Percentiles rank a stretch among this genome's conserved stretches.
phyloP scores from a whole-genome alignment of 495 filamentous ascomycete genomes.

The Bacidia rubella region DNA sequence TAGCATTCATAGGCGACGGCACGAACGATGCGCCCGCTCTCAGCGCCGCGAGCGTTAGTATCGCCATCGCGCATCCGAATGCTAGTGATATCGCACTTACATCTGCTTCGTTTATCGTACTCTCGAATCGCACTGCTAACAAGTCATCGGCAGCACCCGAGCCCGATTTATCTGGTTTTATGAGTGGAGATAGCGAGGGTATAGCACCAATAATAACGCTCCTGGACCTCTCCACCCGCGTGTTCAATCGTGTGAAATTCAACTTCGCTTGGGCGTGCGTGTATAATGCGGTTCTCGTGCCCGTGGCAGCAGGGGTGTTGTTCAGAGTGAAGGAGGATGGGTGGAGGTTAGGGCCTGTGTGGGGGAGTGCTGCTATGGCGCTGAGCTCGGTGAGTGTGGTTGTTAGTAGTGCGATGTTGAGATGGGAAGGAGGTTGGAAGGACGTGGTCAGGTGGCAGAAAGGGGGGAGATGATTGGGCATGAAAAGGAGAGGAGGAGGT shows the following conservation, averaged over 20 bases:
- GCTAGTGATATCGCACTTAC: constrained; percentile 77
- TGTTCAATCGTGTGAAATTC: constrained; percentile 68
- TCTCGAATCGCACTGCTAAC: neutral
- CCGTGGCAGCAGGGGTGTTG: constrained; percentile 68
- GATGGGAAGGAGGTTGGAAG: constrained; percentile 23
- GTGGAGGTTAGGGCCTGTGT: constrained; percentile 57
- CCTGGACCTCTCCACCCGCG: constrained; percentile 51
- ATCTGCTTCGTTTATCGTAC: constrained; percentile 72
- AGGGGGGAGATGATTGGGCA: neutral
- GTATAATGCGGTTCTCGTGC: constrained; percentile 69
- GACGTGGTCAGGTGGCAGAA: constrained; percentile 5
- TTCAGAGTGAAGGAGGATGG: constrained; percentile 37
- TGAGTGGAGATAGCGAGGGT: no score
- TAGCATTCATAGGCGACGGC: constrained; percentile 68
- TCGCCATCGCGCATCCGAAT: constrained; percentile 54
- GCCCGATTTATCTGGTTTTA: no score
- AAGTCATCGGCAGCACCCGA: no score
- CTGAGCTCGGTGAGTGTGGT: constrained; percentile 73
- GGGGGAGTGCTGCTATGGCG: constrained; percentile 81
- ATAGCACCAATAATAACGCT: constrained; percentile 58
- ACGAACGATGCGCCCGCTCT: constrained; percentile 84
- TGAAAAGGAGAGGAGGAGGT: neutral
- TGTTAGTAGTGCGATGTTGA: constrained; percentile 54
- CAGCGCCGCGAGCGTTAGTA: constrained; percentile 64
- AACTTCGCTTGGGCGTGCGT: constrained; percentile 86